Percentiles rank a stretch among this genome's conserved stretches.
phyloP scores from a whole-genome alignment of 768 basidiomycete species.

The Podaxis rugospora region DNA sequence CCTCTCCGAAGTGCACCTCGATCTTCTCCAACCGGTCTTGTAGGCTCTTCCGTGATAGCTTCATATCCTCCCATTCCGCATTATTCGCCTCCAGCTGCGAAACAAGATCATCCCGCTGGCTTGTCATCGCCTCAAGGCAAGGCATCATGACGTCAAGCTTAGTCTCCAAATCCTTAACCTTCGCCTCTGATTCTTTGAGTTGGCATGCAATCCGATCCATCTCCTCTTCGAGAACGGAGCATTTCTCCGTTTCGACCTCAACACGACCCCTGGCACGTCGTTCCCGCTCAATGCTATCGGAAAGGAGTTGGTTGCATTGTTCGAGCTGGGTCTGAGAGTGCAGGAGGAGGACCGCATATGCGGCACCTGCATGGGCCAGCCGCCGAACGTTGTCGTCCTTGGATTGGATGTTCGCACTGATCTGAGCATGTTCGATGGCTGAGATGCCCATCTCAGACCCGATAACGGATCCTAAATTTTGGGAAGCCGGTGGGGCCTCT shows the following conservation, averaged over 20 bases:
- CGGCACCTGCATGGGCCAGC: constrained; percentile 23
- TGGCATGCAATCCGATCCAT: constrained; percentile 15
- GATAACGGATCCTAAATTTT: constrained; percentile 20
- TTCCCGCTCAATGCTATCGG: constrained; percentile 3
- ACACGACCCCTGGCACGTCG: neutral
- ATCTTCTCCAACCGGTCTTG: constrained; percentile 25
- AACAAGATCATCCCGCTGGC: constrained; percentile 33
- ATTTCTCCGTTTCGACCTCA: neutral
- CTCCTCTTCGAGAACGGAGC: constrained; percentile 9
- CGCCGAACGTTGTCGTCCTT: constrained; percentile 28
- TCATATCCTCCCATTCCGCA: constrained; percentile 18
- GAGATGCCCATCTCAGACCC: constrained; percentile 25
- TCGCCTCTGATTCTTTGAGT: constrained; percentile 18
- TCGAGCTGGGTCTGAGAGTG: constrained; percentile 1
- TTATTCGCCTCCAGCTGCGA: constrained; percentile 29
- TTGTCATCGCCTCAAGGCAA: constrained; percentile 33
- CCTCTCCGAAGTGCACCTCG: constrained; percentile 32
- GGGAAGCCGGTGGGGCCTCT: constrained; percentile 18
- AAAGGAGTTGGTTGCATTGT: neutral
- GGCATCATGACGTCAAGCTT: constrained; percentile 28
- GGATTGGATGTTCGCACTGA: constrained; percentile 15
- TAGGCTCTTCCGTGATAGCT: neutral
- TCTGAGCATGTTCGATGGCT: constrained; percentile 18
- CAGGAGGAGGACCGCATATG: neutral
- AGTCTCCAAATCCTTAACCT: constrained; percentile 25